Conservation (phyloP, 1,284 basidiomycete species). For the Rhodotorula sp. region DNA sequence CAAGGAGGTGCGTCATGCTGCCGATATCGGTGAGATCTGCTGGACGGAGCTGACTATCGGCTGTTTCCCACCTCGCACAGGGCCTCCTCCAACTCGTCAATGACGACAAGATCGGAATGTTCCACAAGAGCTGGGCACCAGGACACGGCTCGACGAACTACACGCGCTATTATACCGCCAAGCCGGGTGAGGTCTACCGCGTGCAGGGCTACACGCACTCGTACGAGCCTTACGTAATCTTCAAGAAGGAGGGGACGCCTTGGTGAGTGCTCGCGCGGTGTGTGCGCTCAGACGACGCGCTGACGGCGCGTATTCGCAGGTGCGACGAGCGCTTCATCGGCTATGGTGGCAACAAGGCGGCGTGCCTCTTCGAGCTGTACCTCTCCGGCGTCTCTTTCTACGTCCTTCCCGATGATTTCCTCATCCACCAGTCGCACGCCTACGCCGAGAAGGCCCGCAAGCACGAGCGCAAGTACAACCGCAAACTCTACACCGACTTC, state of each 20-base stretch:
- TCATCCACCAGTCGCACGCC: slow-evolving; percentile 74
- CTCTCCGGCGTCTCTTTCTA: slow-evolving; percentile 69
- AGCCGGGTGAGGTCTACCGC: slow-evolving; percentile 67
- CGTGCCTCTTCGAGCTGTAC: slow-evolving; percentile 65
- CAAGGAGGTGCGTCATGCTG: slow-evolving; percentile 57
- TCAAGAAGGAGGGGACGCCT: slow-evolving; percentile 69
- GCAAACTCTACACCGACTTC: slow-evolving; percentile 67
- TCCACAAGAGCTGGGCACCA: slow-evolving; percentile 70
- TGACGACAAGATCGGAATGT: slow-evolving; percentile 62
- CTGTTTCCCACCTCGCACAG: slow-evolving; percentile 48
- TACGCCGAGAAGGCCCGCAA: slow-evolving; percentile 63
- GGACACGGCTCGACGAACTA: slow-evolving; percentile 80
- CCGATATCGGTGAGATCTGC: no score
- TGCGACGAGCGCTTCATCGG: slow-evolving; percentile 86
- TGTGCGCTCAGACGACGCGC: not conserved
- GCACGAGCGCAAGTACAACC: slow-evolving; percentile 64
- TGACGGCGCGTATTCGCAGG: slow-evolving; percentile 49
- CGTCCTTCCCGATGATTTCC: slow-evolving; percentile 77
- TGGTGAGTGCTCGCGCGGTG: slow-evolving; percentile 55
- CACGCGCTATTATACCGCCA: slow-evolving; percentile 62
- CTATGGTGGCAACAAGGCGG: slow-evolving; percentile 72
- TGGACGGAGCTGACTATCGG: not conserved
- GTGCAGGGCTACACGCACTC: slow-evolving; percentile 70
- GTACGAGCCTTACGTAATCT: slow-evolving; percentile 80
- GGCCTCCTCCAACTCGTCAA: slow-evolving; percentile 60